A percentile compares a stretch with the other conserved stretches of the same genome.
Conservation (phyloP, 2,329 filamentous ascomycete genomes). For the Bipolaris victoriae region DNA sequence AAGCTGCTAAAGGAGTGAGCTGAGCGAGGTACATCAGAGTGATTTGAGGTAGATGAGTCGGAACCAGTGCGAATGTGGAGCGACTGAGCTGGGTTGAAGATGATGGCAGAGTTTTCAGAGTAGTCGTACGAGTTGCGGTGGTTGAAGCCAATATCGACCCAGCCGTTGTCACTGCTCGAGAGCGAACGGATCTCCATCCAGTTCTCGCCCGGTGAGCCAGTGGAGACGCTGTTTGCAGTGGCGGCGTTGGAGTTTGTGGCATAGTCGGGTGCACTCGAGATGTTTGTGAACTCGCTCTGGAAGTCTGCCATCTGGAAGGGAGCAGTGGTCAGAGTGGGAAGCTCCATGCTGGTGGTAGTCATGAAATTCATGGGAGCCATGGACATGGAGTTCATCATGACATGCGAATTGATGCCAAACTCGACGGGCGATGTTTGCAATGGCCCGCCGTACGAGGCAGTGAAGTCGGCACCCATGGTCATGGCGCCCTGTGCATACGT, state of each 20-base stretch:
- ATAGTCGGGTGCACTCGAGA: constrained; percentile 59
- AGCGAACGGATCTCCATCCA: constrained; percentile 87
- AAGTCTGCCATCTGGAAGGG: constrained; percentile 67
- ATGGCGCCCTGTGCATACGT: constrained; percentile 31
- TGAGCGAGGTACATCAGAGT: constrained; percentile 65
- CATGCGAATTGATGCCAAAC: constrained; percentile 52
- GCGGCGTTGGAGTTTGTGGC: constrained; percentile 31
- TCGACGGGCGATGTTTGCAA: constrained; percentile 56
- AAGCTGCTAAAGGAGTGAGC: constrained; percentile 78
- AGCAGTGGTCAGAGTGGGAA: constrained; percentile 51
- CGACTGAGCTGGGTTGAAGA: constrained; percentile 92
- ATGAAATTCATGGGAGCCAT: constrained; percentile 33
- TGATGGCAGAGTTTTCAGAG: constrained; percentile 64
- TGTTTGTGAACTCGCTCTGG: constrained; percentile 67
- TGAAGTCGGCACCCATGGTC: constrained; percentile 48
- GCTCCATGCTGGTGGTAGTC: constrained; percentile 52
- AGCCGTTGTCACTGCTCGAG: constrained; percentile 84
- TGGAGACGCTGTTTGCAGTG: constrained; percentile 48
- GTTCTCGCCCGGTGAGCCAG: constrained; percentile 75
- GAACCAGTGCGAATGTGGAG: constrained; percentile 86
- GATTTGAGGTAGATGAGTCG: constrained; percentile 82
- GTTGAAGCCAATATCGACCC: constrained; percentile 73
- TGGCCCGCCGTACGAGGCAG: constrained; percentile 48
- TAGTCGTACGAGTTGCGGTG: constrained; percentile 72
- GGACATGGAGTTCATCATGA: constrained; percentile 18